Evolutionary conservation across 2,329 filamentous ascomycete species (phyloP).

Genomic region (Zopfia rhizophila): DNA sequence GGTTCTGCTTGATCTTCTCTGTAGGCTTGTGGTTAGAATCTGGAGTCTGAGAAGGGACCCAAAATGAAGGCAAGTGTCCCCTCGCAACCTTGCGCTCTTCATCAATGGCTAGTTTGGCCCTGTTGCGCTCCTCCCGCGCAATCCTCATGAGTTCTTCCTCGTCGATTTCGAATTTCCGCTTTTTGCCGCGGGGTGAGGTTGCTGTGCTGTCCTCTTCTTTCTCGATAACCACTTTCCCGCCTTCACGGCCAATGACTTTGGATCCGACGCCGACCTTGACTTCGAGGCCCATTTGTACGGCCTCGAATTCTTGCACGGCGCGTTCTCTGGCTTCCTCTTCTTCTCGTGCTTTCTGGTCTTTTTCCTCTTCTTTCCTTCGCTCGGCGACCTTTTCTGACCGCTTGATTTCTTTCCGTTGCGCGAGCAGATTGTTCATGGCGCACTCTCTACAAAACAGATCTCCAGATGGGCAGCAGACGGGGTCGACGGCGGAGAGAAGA

Average conservation of each 20-base stretch:
- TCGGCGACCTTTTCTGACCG: constrained; percentile 75
- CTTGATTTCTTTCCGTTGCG: constrained; percentile 92
- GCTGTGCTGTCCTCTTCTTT: constrained; percentile 47
- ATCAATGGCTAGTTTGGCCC: constrained; percentile 75
- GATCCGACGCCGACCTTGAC: constrained; percentile 50
- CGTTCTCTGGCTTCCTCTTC: constrained; percentile 76
- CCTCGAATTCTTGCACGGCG: constrained; percentile 84
- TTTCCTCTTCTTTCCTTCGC: constrained; percentile 68
- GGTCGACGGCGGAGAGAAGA: constrained; percentile 80
- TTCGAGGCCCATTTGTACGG: constrained; percentile 75
- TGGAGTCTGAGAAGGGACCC: constrained; percentile 88
- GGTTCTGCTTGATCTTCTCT: constrained; percentile 67
- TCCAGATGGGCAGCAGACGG: constrained; percentile 80
- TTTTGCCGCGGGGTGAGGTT: constrained; percentile 57
- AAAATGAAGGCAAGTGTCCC: constrained; percentile 83
- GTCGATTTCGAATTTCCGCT: constrained; percentile 85
- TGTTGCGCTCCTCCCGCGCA: constrained; percentile 74
- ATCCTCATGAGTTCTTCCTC: constrained; percentile 79
- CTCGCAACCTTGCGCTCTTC: constrained; percentile 74
- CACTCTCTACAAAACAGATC: constrained; percentile 97
- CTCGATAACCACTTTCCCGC: constrained; percentile 57
- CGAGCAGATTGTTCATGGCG: constrained; percentile 87
- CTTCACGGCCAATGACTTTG: constrained; percentile 53
- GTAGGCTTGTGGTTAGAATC: constrained; percentile 59
- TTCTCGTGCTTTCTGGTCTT: constrained; percentile 67